phyloP scores from a whole-genome alignment of 2,329 filamentous ascomycete genomes.

The Xylariaceae sp. region DNA sequence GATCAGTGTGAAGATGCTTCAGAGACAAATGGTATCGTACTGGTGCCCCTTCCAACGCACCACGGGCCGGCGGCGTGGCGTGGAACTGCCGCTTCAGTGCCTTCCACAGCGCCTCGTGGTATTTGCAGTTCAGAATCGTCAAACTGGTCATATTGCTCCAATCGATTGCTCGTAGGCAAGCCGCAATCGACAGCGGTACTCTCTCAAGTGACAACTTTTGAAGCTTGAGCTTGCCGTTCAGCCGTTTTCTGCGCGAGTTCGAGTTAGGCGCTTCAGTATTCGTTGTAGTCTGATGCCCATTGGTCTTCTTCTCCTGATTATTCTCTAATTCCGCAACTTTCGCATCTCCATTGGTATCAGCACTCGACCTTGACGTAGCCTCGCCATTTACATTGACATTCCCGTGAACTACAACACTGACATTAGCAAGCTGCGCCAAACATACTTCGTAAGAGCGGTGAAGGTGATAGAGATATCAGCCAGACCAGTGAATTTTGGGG shows the following conservation, averaged over 20 bases:
- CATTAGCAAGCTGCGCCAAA: constrained; percentile 1
- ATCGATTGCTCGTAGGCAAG: constrained; percentile 66
- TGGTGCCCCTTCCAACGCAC: constrained; percentile 31
- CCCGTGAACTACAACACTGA: constrained; percentile 8
- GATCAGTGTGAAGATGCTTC: constrained; percentile 71
- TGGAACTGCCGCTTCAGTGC: constrained; percentile 59
- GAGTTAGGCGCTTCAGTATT: not conserved
- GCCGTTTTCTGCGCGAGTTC: constrained; percentile 32
- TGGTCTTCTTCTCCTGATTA: not conserved
- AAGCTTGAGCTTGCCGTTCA: constrained; percentile 58
- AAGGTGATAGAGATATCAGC: not conserved
- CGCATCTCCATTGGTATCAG: constrained; percentile 3
- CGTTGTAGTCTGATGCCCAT: not conserved
- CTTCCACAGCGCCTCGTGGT: constrained; percentile 72
- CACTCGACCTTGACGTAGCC: constrained; percentile 3
- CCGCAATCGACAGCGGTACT: constrained; percentile 64
- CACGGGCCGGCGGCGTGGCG: constrained; percentile 35
- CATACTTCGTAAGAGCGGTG: not conserved
- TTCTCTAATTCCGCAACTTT: not conserved
- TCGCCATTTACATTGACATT: constrained; percentile 21
- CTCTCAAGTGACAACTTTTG: constrained; percentile 70
- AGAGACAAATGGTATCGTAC: constrained; percentile 59
- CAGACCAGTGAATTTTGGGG: not conserved
- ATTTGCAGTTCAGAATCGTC: constrained; percentile 67
- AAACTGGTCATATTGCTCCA: constrained; percentile 67